These are phyloP conservation scores for Pythium aphanidermatum DNA, from an alignment of 352 stramenopile genomes.

Conservation along the genomic window DNA sequence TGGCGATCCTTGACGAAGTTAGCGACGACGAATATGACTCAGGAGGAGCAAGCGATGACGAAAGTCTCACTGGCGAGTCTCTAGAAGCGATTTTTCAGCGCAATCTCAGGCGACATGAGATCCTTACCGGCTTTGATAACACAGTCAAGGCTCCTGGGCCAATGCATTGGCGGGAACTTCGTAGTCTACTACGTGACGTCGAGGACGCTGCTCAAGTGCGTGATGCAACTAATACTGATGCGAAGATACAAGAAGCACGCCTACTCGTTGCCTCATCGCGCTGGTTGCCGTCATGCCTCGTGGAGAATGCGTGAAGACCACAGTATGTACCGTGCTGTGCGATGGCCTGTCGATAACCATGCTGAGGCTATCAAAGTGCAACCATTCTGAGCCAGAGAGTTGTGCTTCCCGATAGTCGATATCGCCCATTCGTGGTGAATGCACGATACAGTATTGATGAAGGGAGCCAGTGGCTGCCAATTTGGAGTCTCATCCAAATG, in stretches of 20 bases:
- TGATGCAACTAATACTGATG: neutral
- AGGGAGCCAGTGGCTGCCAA: too few species aligned
- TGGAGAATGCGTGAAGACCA: neutral
- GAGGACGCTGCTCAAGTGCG: neutral
- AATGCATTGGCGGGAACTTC: conserved; percentile 19
- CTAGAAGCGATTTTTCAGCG: conserved; percentile 57
- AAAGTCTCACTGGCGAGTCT: conserved; percentile 34
- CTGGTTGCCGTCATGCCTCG: conserved; percentile 33
- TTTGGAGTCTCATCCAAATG: too few species aligned
- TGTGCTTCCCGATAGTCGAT: too few species aligned
- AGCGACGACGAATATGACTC: conserved; percentile 13
- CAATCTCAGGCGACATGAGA: conserved; percentile 55
- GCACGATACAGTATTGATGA: too few species aligned
- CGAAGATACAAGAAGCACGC: conserved; percentile 17
- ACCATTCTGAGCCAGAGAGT: too few species aligned
- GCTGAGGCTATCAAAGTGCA: too few species aligned
- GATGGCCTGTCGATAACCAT: neutral
- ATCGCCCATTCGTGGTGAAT: too few species aligned
- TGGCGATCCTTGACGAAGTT: neutral
- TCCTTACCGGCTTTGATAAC: conserved; percentile 42
- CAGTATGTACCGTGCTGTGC: neutral
- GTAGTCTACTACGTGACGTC: conserved; percentile 22
- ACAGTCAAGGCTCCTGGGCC: conserved; percentile 9
- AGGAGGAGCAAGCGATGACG: conserved; percentile 1
- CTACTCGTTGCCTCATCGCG: conserved; percentile 42